Conservation (phyloP, 306 rosid genomes). For the Betula pendula region DNA sequence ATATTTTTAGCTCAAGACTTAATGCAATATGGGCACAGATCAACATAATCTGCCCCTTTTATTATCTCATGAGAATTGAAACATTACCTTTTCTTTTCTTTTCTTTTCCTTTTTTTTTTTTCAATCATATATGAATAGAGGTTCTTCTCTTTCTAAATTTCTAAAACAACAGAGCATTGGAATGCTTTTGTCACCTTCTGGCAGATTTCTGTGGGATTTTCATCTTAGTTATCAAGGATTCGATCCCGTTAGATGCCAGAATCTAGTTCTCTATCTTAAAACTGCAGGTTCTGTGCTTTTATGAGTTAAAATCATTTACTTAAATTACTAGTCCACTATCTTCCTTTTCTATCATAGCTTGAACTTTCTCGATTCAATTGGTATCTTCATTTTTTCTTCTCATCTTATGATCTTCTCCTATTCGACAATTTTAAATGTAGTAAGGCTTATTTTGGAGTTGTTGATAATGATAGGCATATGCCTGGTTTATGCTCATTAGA, state of each 20-base stretch:
- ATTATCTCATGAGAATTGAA: not conserved
- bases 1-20: no score
- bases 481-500: not conserved
- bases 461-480: not conserved
- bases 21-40: no score
- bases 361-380: not conserved
- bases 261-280: not conserved
- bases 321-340: not conserved
- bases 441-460: not conserved
- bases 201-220: not conserved
- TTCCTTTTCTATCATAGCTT: not conserved
- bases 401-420: not conserved
- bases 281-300: not conserved
- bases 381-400: not conserved
- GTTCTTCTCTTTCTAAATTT: not conserved
- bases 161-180: not conserved
- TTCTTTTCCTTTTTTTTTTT: not conserved
- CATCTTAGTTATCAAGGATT: not conserved
- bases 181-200: not conserved
- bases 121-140: slow-evolving; percentile 3
- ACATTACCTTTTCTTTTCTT: not conserved
- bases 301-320: not conserved
- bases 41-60: not conserved
- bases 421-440: not conserved
- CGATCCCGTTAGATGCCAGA: not conserved